Conservation (phyloP, 305 asterid genomes). For the Rubia peregrina region DNA sequence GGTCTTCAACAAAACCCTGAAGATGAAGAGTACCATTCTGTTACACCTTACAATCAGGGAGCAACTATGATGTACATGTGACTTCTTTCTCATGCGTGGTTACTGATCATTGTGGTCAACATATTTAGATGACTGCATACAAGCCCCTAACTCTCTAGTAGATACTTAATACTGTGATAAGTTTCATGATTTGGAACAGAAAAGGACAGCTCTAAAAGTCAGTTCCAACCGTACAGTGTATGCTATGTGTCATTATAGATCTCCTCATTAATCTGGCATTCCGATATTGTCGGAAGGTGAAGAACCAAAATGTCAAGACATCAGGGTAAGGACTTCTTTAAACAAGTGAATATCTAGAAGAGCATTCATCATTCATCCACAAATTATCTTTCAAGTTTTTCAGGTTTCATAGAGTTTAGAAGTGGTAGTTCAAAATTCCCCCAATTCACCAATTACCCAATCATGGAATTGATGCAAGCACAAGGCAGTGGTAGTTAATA, state of each 20-base stretch:
- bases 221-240: background rate
- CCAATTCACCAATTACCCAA: background rate
- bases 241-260: background rate
- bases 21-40: constrained; percentile 15
- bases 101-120: background rate
- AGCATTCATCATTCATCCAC: background rate
- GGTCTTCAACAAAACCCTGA: constrained; percentile 99
- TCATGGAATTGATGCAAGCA: constrained; percentile 1
- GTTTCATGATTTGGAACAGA: background rate
- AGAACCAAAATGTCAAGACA: background rate
- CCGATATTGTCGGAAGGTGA: background rate
- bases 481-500: background rate
- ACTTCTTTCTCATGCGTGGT: background rate
- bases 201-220: background rate
- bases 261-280: background rate
- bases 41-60: constrained; percentile 12
- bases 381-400: background rate
- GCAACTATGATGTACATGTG: background rate
- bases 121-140: background rate
- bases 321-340: background rate
- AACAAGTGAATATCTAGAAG: background rate
- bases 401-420: background rate
- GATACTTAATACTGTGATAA: too few species aligned
- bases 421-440: background rate
- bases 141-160: background rate